Evolutionary conservation across 257 asterid genomes (phyloP).

Genomic region (Nicotiana obtusifolia): DNA sequence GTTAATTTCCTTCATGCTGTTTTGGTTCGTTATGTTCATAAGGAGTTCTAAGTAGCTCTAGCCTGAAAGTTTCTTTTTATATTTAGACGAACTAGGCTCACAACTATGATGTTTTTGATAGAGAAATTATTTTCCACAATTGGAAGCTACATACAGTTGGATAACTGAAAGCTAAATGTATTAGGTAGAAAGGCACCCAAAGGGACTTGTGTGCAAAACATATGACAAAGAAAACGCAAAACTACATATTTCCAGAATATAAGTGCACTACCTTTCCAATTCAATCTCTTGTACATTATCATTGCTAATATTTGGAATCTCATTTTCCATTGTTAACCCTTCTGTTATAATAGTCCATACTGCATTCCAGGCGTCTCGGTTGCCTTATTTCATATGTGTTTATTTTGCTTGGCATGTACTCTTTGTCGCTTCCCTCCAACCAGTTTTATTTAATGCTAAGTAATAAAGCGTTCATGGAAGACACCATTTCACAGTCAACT

Average conservation of each 20-base stretch:
- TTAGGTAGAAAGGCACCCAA: neutral
- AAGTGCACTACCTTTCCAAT: neutral
- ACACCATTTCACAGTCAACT: neutral
- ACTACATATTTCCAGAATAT: neutral
- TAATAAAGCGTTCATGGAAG: neutral
- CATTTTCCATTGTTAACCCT: neutral
- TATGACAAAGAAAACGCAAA: neutral
- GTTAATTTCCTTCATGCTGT: neutral
- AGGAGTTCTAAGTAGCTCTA: neutral
- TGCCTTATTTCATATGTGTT: neutral
- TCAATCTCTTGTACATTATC: neutral
- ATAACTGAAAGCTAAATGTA: neutral
- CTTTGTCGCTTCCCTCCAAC: neutral
- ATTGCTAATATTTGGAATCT: constrained; percentile 2
- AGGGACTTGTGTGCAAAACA: neutral
- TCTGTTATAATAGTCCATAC: neutral
- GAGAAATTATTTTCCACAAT: neutral
- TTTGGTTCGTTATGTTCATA: neutral
- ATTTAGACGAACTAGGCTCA: neutral
- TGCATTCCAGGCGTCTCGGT: neutral
- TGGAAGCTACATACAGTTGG: neutral
- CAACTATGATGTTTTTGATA: neutral
- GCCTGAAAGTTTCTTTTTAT: neutral
- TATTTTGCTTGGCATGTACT: neutral
- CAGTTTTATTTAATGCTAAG: neutral